Evolutionary conservation across 1,284 basidiomycete genomes (phyloP).

Genomic region (Agroathelia rolfsii): DNA sequence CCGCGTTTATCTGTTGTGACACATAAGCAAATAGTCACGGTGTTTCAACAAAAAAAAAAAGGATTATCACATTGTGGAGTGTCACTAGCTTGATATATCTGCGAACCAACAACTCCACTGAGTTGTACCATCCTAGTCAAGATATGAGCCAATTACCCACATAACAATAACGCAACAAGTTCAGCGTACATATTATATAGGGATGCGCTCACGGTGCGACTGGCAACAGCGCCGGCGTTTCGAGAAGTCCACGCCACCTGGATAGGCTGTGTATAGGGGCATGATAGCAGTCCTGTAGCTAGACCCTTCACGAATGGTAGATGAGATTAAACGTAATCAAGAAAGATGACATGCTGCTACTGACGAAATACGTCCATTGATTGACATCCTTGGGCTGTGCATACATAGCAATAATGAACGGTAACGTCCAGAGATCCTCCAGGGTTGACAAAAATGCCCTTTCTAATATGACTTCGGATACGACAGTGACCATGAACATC

Average conservation of each 20-base stretch:
- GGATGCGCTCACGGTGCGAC: constrained; percentile 43
- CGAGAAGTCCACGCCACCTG: constrained; percentile 47
- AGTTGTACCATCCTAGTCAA: constrained; percentile 39
- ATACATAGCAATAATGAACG: constrained; percentile 40
- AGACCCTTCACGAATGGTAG: constrained; percentile 14
- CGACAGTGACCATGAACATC: constrained; percentile 32
- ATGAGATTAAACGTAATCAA: background rate
- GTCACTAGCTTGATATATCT: constrained; percentile 44
- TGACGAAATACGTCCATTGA: constrained; percentile 37
- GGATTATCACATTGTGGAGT: constrained; percentile 32
- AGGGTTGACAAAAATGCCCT: constrained; percentile 36
- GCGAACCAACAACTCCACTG: constrained; percentile 29
- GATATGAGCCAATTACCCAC: too few relatives aligned
- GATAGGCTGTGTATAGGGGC: constrained; percentile 27
- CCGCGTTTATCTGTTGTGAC: constrained; percentile 35
- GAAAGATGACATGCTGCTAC: too few relatives aligned
- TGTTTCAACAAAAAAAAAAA: background rate
- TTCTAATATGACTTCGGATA: constrained; percentile 38
- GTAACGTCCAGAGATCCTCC: constrained; percentile 42
- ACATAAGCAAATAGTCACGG: background rate
- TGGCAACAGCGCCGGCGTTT: constrained; percentile 44
- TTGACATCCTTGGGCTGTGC: constrained; percentile 32
- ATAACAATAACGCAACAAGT: background rate
- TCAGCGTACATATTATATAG: constrained; percentile 40
- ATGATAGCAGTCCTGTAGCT: constrained; percentile 22